Evolutionary conservation across 805 yeast genomes (phyloP).

Genomic region (Maudiozyma saulgeensis): DNA sequence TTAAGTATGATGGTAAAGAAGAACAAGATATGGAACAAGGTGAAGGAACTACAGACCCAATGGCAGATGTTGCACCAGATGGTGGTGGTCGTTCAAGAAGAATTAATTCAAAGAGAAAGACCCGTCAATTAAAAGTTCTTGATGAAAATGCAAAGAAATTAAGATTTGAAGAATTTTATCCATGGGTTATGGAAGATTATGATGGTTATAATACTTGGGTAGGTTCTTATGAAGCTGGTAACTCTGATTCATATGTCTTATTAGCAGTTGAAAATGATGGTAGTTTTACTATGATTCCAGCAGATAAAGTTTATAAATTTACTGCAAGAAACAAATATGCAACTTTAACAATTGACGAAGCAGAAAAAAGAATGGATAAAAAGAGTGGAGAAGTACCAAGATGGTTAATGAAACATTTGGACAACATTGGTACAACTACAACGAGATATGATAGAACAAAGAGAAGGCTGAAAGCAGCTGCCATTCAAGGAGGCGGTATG

Average conservation of each 20-base stretch:
- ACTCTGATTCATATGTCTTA: conserved; percentile 74
- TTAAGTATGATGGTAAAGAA: conserved; percentile 32
- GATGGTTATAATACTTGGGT: conserved; percentile 93
- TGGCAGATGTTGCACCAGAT: conserved; percentile 80
- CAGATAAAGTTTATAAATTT: conserved; percentile 87
- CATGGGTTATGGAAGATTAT: conserved; percentile 97
- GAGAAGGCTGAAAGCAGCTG: conserved; percentile 41
- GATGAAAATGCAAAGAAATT: conserved; percentile 76
- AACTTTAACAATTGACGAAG: conserved; percentile 89
- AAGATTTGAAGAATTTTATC: conserved; percentile 91
- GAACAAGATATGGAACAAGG: conserved; percentile 35
- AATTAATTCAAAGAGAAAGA: conserved; percentile 60
- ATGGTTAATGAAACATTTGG: conserved; percentile 92
- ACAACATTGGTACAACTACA: conserved; percentile 43
- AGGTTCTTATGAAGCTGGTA: conserved; percentile 87
- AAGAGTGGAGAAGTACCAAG: conserved; percentile 64
- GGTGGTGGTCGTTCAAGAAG: conserved; percentile 70
- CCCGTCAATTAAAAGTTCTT: conserved; percentile 71
- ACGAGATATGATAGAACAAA: conserved; percentile 43
- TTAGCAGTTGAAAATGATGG: conserved; percentile 80
- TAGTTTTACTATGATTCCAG: conserved; percentile 81
- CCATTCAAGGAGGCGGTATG: conserved; percentile 30
- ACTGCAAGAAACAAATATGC: conserved; percentile 91
- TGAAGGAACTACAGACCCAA: conserved; percentile 28
- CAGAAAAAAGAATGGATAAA: conserved; percentile 87